A percentile compares a stretch with the other conserved stretches of the same genome.
These are phyloP conservation scores for Trichoderma sp. DNA, from an alignment of 2,329 filamentous ascomycete genomes.

Conservation along the genomic window DNA sequence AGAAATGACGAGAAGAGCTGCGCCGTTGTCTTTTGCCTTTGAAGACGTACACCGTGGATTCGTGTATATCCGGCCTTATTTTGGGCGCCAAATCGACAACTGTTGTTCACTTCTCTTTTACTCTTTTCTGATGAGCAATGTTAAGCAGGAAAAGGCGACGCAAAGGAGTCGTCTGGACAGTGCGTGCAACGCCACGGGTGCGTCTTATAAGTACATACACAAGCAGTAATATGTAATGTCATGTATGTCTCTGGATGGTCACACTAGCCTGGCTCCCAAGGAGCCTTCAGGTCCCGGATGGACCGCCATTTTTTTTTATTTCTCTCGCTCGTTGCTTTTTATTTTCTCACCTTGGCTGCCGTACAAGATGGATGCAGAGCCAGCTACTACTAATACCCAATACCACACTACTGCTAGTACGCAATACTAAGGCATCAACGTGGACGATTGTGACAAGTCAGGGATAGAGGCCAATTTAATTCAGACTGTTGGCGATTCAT, in stretches of 20 bases:
- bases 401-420: background rate
- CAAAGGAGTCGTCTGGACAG: background rate
- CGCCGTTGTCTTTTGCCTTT: background rate
- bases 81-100: background rate
- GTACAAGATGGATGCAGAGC: background rate
- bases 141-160: background rate
- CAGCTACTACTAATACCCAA: background rate
- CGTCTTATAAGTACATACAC: background rate
- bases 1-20: background rate
- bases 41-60: background rate
- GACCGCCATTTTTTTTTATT: background rate
- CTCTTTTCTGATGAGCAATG: background rate
- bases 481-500: background rate
- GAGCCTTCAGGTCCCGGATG: background rate
- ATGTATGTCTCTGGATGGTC: constrained; percentile 19
- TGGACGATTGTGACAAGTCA: constrained; percentile 16
- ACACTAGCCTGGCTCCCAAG: constrained; percentile 9
- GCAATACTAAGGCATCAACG: background rate
- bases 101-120: background rate
- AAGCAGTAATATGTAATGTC: background rate
- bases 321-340: background rate
- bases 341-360: background rate
- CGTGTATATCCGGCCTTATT: background rate
- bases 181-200: background rate
- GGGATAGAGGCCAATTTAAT: background rate